These are phyloP conservation scores for Kurtzmaniella quercitrusa DNA, from an alignment of 1,139 yeast species.

Conservation along the genomic window DNA sequence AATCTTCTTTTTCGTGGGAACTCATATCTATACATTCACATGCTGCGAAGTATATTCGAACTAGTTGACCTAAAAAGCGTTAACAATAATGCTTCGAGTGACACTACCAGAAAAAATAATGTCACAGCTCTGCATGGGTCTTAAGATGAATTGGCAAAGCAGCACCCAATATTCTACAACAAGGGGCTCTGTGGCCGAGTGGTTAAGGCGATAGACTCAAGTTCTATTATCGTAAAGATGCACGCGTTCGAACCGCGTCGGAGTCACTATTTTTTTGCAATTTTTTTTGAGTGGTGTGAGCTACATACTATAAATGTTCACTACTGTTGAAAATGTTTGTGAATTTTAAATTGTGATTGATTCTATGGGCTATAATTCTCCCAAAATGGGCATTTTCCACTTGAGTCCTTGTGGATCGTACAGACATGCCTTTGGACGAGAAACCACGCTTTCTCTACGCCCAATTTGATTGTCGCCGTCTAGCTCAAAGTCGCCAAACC, in stretches of 20 bases:
- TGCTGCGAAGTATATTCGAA: too few species aligned
- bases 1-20: too few species aligned
- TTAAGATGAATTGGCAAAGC: too few species aligned
- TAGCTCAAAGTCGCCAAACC: slow-evolving; percentile 39
- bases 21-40: too few species aligned
- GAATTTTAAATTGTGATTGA: background rate
- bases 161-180: background rate
- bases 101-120: too few species aligned
- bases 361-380: slow-evolving; percentile 37
- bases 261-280: background rate
- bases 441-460: slow-evolving; percentile 5
- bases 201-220: slow-evolving; percentile 3
- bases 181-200: slow-evolving; percentile 8
- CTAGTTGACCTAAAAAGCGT: too few species aligned
- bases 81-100: too few species aligned
- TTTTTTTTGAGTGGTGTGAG: background rate
- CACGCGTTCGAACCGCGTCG: slow-evolving; percentile 3
- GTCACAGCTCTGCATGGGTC: too few species aligned
- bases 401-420: slow-evolving; percentile 43
- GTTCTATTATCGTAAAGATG: slow-evolving; percentile 4
- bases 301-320: background rate
- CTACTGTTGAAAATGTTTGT: background rate
- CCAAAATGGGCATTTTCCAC: slow-evolving; percentile 50
- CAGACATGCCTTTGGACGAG: slow-evolving; percentile 18
- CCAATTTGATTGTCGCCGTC: slow-evolving; percentile 24